Base-by-base conservation (phyloP, 495 filamentous ascomycete species). In the Neurospora sp. region DNA sequence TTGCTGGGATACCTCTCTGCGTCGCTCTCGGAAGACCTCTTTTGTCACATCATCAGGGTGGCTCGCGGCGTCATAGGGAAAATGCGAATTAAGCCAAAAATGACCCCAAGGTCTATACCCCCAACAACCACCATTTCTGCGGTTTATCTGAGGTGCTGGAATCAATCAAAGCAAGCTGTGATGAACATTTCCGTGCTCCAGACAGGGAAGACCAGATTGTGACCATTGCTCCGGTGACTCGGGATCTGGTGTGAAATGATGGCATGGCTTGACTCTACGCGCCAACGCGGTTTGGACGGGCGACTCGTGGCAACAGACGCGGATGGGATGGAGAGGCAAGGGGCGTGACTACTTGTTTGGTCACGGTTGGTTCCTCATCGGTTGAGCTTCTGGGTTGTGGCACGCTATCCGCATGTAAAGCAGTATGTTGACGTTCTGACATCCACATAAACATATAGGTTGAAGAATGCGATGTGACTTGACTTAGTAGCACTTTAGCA, bases 11-110 rank as follows among this genome's bases (percentile, higher is more conserved):
- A 78, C 80, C 76, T 80, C 79, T 85, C 83, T 83, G 82, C 82
- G 83, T 82, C 78, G 78, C 81, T 85, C 83, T 86, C 83, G 84
- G 84, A 84, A 84, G 84, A 82, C 83, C 84, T 85, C 80, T 85
- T 35, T 82, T 82, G 83, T 86, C 83, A 85, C 82, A 82, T 81
- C 78, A 77, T 81, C 81, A 80, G 75, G 74, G 79, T 81, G 79
- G 79, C 79, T 66, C 27, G 54, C 75, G 80, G 80, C 79, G 81
- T 82, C 80, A 85, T 78, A 85, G 81, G 84, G 83, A 83, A 85
- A 85, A 76, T 80, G 81, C 76, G 75, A 80, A 79, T 82, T 77
- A 78, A 82, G 79, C 78, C 78, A 78, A 80, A 79, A 78, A 75
- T 73, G 70, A 74, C 31, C 75, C 73, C 39, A 75, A 71, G 70